Evolutionary conservation across 2,329 filamentous ascomycete genomes (phyloP).

Genomic region (Hypomyces perniciosus): DNA sequence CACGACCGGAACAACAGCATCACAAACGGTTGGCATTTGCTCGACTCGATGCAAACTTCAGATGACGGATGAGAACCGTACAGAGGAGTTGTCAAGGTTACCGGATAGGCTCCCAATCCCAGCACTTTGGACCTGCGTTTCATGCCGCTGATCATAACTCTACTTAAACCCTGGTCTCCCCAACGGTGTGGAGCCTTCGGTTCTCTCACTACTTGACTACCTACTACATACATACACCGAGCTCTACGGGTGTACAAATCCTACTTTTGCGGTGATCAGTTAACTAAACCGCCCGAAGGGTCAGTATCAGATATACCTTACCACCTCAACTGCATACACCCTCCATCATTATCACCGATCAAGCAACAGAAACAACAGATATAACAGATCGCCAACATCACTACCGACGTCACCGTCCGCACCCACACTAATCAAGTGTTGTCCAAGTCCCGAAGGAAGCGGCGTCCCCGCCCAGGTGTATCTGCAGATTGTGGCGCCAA

Average conservation of each 20-base stretch:
- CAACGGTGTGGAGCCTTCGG: neutral
- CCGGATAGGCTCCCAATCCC: neutral
- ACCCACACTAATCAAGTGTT: neutral
- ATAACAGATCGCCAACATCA: no score
- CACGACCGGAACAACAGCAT: neutral
- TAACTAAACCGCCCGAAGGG: no score
- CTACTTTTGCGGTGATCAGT: no score
- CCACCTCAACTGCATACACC: neutral
- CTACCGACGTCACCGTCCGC: neutral
- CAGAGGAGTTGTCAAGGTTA: no score
- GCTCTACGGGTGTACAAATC: no score
- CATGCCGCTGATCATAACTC: neutral
- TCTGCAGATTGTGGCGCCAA: slow-evolving; percentile 1
- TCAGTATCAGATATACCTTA: no score
- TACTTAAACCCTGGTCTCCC: slow-evolving; percentile 2
- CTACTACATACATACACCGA: neutral
- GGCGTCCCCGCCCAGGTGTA: neutral
- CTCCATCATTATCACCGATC: no score
- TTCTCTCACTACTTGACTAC: neutral
- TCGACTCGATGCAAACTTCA: neutral
- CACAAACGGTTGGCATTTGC: neutral
- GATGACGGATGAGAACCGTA: neutral
- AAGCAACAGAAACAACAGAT: no score
- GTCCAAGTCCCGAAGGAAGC: slow-evolving; percentile 2
- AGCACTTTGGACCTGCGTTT: neutral